These are phyloP conservation scores for Lentinula raphanica DNA, from an alignment of 768 basidiomycete genomes.

Conservation along the genomic window DNA sequence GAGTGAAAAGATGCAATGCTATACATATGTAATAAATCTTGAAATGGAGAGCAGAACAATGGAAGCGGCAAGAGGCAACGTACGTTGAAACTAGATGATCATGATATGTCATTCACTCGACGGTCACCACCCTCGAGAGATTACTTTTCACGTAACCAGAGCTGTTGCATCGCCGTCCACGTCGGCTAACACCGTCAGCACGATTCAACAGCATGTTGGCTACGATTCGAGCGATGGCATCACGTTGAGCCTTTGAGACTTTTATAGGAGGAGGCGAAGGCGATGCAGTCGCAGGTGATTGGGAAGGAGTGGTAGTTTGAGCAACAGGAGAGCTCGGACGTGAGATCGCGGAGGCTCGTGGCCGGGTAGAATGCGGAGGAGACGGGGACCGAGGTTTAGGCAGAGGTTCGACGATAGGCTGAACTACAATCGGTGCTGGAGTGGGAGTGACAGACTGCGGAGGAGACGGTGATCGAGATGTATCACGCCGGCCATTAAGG, in stretches of 20 bases:
- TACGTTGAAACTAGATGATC: constrained; percentile 12
- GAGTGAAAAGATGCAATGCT: constrained; percentile 1
- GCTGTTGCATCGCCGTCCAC: neutral
- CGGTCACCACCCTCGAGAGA: constrained; percentile 1
- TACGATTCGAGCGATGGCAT: constrained; percentile 5
- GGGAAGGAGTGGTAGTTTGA: neutral
- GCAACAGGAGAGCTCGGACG: neutral
- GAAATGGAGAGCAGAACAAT: neutral
- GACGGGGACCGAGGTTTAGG: constrained; percentile 1
- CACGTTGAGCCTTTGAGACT: neutral
- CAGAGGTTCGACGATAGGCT: neutral
- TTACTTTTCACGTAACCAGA: constrained; percentile 3
- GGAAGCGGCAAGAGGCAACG: neutral
- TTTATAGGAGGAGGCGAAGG: neutral
- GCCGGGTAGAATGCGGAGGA: constrained; percentile 6
- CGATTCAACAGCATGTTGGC: constrained; percentile 8
- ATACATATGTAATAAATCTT: constrained; percentile 10
- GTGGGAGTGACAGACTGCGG: neutral
- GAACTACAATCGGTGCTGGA: neutral
- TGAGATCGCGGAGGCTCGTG: constrained; percentile 2
- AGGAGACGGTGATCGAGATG: constrained; percentile 3
- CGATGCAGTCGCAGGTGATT: neutral
- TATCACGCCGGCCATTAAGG: constrained; percentile 1
- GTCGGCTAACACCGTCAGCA: neutral
- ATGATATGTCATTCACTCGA: constrained; percentile 1